Percentiles rank a stretch among this genome's conserved stretches.
Evolutionary conservation across 208 protist genomes (phyloP).

Genomic region (Novymonas esmeraldas): DNA sequence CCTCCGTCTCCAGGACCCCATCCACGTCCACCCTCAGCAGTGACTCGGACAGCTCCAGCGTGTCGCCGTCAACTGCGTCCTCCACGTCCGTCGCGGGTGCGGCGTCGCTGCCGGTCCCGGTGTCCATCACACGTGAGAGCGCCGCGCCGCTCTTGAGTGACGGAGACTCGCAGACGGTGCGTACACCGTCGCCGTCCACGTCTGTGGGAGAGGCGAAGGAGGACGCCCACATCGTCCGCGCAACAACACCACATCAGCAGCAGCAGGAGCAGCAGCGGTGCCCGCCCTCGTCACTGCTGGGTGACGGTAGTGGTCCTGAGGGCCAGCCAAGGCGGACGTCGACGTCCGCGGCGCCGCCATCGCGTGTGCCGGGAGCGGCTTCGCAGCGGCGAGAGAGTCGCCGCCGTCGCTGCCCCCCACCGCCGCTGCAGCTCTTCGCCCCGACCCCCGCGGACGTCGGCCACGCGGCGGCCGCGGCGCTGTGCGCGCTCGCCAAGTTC

Average conservation of each 20-base stretch:
- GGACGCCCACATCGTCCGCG: too few species aligned
- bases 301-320: too few species aligned
- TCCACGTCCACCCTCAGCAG: not conserved
- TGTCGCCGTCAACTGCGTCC: conserved; percentile 1
- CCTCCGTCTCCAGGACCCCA: not conserved
- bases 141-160: too few species aligned
- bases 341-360: too few species aligned
- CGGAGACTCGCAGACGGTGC: too few species aligned
- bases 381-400: not conserved
- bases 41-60: not conserved
- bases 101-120: not conserved
- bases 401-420: not conserved
- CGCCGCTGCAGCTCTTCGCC: conserved; percentile 8
- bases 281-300: too few species aligned
- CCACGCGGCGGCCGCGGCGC: conserved; percentile 49
- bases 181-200: too few species aligned
- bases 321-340: too few species aligned
- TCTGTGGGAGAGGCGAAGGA: too few species aligned
- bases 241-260: too few species aligned
- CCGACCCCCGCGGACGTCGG: conserved; percentile 40
- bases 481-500: conserved; percentile 78
- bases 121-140: not conserved
- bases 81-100: not conserved
- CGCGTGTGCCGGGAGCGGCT: not conserved
- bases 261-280: too few species aligned